These are phyloP conservation scores for Fusarium camptoceras DNA, from an alignment of 2,329 filamentous ascomycete species.

Conservation along the genomic window DNA sequence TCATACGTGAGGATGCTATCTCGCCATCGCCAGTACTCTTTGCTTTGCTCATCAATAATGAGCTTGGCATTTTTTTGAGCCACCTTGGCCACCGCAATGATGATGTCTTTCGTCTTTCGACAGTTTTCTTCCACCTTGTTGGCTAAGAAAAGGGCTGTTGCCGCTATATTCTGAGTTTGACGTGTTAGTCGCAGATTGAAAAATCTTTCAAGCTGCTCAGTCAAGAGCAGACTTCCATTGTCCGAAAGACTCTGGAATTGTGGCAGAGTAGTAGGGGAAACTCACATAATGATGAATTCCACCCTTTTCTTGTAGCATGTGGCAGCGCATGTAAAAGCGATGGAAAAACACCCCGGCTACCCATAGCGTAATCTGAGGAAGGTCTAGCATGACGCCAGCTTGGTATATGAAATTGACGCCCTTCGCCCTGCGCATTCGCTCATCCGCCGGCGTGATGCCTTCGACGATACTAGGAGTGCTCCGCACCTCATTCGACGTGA, in stretches of 20 bases:
- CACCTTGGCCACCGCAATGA: conserved; percentile 92
- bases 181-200: conserved; percentile 26
- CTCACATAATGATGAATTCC: conserved; percentile 91
- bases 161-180: conserved; percentile 76
- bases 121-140: conserved; percentile 99
- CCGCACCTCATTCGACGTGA: conserved; percentile 83
- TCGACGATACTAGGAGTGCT: conserved; percentile 88
- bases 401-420: conserved; percentile 97
- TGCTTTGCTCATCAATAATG: conserved; percentile 94
- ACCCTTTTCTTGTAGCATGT: conserved; percentile 78
- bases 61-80: conserved; percentile 94
- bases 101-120: conserved; percentile 93
- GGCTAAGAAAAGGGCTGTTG: conserved; percentile 90
- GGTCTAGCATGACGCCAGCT: conserved; percentile 89
- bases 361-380: conserved; percentile 91
- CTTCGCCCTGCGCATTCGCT: conserved; percentile 84
- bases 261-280: conserved; percentile 29
- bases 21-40: conserved; percentile 98
- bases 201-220: not conserved
- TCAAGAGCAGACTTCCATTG: conserved; percentile 1
- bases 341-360: conserved; percentile 96
- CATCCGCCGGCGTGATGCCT: conserved; percentile 80
- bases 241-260: not conserved
- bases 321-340: conserved; percentile 92
- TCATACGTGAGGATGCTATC: conserved; percentile 94